phyloP scores from a whole-genome alignment of 805 yeast genomes.

The Starmerella geochares region DNA sequence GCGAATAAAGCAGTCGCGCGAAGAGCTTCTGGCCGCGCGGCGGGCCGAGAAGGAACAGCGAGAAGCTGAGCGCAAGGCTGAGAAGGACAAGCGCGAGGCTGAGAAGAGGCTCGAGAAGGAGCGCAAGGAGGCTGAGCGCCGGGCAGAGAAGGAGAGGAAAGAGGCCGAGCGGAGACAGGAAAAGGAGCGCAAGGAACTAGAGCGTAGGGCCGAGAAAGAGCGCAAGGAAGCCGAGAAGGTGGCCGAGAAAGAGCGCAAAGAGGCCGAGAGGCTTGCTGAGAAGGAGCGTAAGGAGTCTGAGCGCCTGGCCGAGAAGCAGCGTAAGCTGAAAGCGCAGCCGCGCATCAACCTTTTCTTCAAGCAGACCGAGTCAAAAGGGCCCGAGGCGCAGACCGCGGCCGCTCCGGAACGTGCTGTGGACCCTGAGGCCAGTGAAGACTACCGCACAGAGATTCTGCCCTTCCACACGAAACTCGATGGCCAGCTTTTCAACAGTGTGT shows the following conservation, averaged over 20 bases:
- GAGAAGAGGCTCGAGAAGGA: slow-evolving; percentile 23
- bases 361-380: slow-evolving; percentile 7
- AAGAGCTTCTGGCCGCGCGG: slow-evolving; percentile 10
- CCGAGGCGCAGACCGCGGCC: slow-evolving; percentile 5
- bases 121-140: slow-evolving; percentile 19
- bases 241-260: slow-evolving; percentile 18
- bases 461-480: slow-evolving; percentile 29
- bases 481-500: slow-evolving; percentile 18
- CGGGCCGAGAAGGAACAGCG: slow-evolving; percentile 14
- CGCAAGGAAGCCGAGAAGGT: slow-evolving; percentile 20
- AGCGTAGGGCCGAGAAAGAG: slow-evolving; percentile 21
- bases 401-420: not conserved
- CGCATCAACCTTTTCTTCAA: slow-evolving; percentile 24
- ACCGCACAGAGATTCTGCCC: slow-evolving; percentile 28
- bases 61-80: slow-evolving; percentile 9
- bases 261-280: slow-evolving; percentile 14
- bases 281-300: slow-evolving; percentile 23
- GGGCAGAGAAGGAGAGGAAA: slow-evolving; percentile 17
- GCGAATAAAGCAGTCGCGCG: slow-evolving; percentile 8
- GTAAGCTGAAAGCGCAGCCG: slow-evolving; percentile 24
- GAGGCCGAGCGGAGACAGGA: slow-evolving; percentile 22
- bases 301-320: slow-evolving; percentile 20
- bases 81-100: slow-evolving; percentile 22
- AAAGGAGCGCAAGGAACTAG: slow-evolving; percentile 26
- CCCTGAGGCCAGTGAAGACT: slow-evolving; percentile 23